A percentile compares a stretch with the other conserved stretches of the same genome.
Conservation (phyloP, 495 filamentous ascomycete genomes). For the Penicillium mononematosum region DNA sequence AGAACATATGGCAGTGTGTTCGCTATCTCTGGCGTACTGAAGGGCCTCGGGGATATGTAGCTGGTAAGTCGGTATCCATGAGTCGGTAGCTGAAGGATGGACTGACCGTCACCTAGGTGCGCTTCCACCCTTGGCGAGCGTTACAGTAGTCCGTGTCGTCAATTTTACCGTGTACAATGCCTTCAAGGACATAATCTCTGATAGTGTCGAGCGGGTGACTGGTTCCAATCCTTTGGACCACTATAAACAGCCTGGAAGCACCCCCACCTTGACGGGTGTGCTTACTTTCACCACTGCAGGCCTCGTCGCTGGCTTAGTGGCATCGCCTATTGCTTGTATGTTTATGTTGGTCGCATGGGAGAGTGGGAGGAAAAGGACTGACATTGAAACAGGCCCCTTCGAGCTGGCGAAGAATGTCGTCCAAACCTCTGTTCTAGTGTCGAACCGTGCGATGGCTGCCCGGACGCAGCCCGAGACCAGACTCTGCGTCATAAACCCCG, state of each 20-base stretch:
- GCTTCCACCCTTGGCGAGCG: slow-evolving; percentile 77
- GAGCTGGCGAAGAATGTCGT: slow-evolving; percentile 92
- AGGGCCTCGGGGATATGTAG: slow-evolving; percentile 48
- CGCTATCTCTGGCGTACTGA: slow-evolving; percentile 48
- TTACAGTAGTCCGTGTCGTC: slow-evolving; percentile 84
- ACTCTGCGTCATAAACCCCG: slow-evolving; percentile 69
- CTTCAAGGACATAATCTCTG: slow-evolving; percentile 73
- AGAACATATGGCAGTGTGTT: slow-evolving; percentile 41
- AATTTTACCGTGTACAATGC: slow-evolving; percentile 92
- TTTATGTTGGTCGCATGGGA: slow-evolving; percentile 2
- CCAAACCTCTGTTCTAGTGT: slow-evolving; percentile 84
- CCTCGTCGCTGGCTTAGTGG: slow-evolving; percentile 72
- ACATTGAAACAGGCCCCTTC: slow-evolving; percentile 66
- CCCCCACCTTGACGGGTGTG: slow-evolving; percentile 65
- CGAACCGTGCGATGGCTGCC: slow-evolving; percentile 61
- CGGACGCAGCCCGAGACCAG: slow-evolving; percentile 54
- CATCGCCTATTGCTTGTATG: slow-evolving; percentile 86
- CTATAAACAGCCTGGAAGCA: slow-evolving; percentile 67
- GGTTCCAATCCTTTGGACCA: slow-evolving; percentile 68
- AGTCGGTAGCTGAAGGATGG: neutral
- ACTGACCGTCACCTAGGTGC: slow-evolving; percentile 53
- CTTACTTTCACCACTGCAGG: slow-evolving; percentile 77
- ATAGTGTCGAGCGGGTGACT: slow-evolving; percentile 46
- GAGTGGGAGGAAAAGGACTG: neutral
- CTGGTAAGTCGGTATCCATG: slow-evolving; percentile 33